Evolutionary conservation across 345 rosid species (phyloP).

Genomic region (Boechera retrofracta): DNA sequence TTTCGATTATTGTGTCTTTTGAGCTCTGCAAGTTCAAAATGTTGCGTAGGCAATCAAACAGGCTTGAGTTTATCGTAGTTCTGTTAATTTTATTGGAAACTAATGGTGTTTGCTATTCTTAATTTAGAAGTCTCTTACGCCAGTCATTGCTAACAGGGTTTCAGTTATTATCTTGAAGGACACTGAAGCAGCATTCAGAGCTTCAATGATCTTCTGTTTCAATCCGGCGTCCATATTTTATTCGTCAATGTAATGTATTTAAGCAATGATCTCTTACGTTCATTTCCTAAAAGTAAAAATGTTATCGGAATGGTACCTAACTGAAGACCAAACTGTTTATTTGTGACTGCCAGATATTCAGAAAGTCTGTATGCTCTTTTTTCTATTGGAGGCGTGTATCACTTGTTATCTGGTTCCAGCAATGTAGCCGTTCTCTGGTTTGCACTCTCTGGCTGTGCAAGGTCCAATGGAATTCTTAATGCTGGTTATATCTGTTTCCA

Average conservation of each 20-base stretch:
- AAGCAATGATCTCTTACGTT: slow-evolving; percentile 21
- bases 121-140: slow-evolving; percentile 32
- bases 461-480: slow-evolving; percentile 94
- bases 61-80: neutral
- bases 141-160: slow-evolving; percentile 61
- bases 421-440: slow-evolving; percentile 73
- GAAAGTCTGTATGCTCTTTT: slow-evolving; percentile 82
- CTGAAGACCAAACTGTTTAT: neutral
- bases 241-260: slow-evolving; percentile 69
- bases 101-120: neutral
- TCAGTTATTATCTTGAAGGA: slow-evolving; percentile 76
- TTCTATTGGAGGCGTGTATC: slow-evolving; percentile 79
- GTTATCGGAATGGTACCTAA: neutral
- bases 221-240: slow-evolving; percentile 91
- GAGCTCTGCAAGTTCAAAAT: neutral
- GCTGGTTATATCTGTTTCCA: slow-evolving; percentile 93
- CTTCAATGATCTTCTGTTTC: slow-evolving; percentile 83
- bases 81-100: neutral
- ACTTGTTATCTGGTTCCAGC: slow-evolving; percentile 64
- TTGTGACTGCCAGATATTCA: slow-evolving; percentile 63
- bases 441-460: slow-evolving; percentile 86
- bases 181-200: slow-evolving; percentile 62
- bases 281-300: neutral
- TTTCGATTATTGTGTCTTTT: neutral
- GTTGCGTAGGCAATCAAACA: neutral